These are phyloP conservation scores for Ilyonectria robusta DNA, from an alignment of 2,329 filamentous ascomycete genomes.

Conservation along the genomic window DNA sequence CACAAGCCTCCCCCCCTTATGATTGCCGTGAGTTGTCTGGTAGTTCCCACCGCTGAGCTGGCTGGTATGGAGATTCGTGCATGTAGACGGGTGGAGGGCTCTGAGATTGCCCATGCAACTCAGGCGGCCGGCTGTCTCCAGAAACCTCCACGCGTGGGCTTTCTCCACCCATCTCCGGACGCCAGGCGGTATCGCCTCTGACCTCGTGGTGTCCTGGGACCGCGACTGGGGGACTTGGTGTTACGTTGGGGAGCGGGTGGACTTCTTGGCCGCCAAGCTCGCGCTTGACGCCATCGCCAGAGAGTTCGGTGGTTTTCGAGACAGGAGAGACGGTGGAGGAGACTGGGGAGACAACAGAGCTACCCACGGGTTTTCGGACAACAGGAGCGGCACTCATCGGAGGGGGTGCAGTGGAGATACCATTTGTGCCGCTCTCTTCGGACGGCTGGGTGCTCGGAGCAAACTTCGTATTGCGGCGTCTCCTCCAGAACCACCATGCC, in stretches of 20 bases:
- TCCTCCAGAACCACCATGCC: conserved; percentile 35
- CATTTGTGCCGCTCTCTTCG: conserved; percentile 25
- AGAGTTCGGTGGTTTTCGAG: conserved; percentile 40
- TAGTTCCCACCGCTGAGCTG: conserved; percentile 42
- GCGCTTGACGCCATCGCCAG: conserved; percentile 29
- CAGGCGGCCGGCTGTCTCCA: conserved; percentile 33
- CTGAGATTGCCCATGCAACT: conserved; percentile 33
- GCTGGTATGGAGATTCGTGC: conserved; percentile 11
- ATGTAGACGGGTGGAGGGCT: conserved; percentile 35
- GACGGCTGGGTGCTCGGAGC: conserved; percentile 25
- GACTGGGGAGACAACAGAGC: conserved; percentile 38
- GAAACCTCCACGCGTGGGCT: conserved; percentile 38
- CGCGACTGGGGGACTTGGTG: conserved; percentile 35
- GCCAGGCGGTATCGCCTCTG: conserved; percentile 32
- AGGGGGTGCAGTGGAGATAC: neutral
- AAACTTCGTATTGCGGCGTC: conserved; percentile 27
- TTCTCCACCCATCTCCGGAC: conserved; percentile 42
- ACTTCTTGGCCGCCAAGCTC: conserved; percentile 37
- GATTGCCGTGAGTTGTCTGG: conserved; percentile 38
- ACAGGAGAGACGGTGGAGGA: conserved; percentile 37
- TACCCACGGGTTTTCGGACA: conserved; percentile 38
- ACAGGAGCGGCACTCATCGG: conserved; percentile 32
- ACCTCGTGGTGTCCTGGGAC: conserved; percentile 44
- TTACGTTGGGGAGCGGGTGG: conserved; percentile 31
- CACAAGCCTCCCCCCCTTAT: neutral